Conservation (phyloP, 2,329 filamentous ascomycete genomes). For the Akanthomyces lecanii region DNA sequence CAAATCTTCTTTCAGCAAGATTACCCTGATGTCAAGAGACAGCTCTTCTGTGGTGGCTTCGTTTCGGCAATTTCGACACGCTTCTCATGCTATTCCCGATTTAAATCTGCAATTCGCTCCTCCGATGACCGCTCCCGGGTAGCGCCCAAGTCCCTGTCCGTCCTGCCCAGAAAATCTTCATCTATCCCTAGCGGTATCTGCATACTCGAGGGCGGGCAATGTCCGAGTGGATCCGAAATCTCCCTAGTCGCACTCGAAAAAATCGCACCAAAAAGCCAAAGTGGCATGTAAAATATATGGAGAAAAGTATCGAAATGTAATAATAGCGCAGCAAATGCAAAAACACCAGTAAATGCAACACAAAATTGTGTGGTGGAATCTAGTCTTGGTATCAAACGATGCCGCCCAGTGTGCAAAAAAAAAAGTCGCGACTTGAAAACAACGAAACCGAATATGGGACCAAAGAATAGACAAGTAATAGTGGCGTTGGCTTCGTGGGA, state of each 20-base stretch:
- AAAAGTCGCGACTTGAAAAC: conserved; percentile 4
- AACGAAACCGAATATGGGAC: conserved; percentile 7
- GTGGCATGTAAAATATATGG: conserved; percentile 2
- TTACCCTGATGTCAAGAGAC: not conserved
- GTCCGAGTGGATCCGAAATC: not conserved
- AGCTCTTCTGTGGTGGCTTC: not conserved
- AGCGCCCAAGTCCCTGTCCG: not conserved
- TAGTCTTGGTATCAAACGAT: conserved; percentile 18
- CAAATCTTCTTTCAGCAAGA: not conserved
- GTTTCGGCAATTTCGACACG: not conserved
- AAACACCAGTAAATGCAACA: conserved; percentile 19
- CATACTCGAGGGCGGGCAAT: not conserved
- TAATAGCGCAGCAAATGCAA: conserved; percentile 20
- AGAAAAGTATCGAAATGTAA: conserved; percentile 10
- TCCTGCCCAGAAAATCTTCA: not conserved
- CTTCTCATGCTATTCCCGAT: not conserved
- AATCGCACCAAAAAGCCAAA: conserved; percentile 14
- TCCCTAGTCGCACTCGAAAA: not conserved
- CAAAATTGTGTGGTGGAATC: conserved; percentile 14
- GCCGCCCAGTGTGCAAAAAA: conserved; percentile 13
- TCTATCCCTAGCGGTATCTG: not conserved
- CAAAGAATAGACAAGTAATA: conserved; percentile 3
- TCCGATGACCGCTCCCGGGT: not conserved
- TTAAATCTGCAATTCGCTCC: not conserved
- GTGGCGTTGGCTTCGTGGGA: not conserved